A percentile compares a stretch with the other conserved stretches of the same genome.
Conservation (phyloP, 2,329 filamentous ascomycete species). For the Amphichorda felina region DNA sequence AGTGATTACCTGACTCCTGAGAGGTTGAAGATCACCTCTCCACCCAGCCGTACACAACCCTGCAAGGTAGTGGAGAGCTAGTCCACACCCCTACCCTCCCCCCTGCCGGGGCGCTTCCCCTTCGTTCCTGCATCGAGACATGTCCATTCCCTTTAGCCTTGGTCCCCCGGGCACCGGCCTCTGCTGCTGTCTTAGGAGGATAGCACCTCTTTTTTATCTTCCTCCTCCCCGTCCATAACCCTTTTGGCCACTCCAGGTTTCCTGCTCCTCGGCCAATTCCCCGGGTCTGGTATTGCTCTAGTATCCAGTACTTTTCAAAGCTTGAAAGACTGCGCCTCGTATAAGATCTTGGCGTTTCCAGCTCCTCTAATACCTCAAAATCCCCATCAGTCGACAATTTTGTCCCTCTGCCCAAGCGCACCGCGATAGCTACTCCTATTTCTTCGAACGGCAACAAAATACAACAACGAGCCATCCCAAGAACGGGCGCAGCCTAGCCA, state of each 20-base stretch:
- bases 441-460: background rate
- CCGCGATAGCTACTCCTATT: background rate
- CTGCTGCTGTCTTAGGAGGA: too few relatives aligned
- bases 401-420: background rate
- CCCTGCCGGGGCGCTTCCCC: background rate
- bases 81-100: constrained; percentile 2
- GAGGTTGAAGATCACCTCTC: too few relatives aligned
- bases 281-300: constrained; percentile 5
- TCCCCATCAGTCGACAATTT: background rate
- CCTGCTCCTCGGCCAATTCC: constrained; percentile 1
- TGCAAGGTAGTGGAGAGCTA: constrained; percentile 3
- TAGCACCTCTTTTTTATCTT: too few relatives aligned
- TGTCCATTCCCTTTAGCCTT: constrained; percentile 2
- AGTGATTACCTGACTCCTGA: too few relatives aligned
- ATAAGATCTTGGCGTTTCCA: constrained; percentile 24
- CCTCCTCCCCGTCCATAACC: background rate
- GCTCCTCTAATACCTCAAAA: constrained; percentile 8
- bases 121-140: constrained; percentile 6
- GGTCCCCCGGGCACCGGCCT: too few relatives aligned
- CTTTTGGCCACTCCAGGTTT: constrained; percentile 4
- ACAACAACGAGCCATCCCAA: background rate
- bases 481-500: too few relatives aligned
- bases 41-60: background rate
- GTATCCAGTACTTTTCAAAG: constrained; percentile 56
- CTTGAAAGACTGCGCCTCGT: constrained; percentile 58